These are phyloP conservation scores for Choanephora cucurbitarum DNA, from an alignment of 371 early-diverging fungal species.

Conservation along the genomic window DNA sequence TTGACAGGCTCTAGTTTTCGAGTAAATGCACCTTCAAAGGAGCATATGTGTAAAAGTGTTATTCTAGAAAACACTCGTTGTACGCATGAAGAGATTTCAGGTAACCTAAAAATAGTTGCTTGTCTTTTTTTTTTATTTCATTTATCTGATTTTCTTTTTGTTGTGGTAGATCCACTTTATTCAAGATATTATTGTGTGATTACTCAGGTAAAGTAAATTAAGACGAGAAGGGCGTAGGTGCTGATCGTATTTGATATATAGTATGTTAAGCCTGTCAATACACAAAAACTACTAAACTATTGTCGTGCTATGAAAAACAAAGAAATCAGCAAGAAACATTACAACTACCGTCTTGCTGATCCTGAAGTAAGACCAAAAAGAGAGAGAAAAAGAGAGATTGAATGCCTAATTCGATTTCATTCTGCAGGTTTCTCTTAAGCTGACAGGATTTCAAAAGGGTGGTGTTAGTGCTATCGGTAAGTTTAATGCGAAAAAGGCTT, in stretches of 20 bases:
- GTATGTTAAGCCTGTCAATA: conserved; percentile 76
- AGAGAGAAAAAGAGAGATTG: too few relatives aligned
- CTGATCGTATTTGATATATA: conserved; percentile 5
- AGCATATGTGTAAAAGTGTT: conserved; percentile 82
- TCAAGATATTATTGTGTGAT: conserved; percentile 59
- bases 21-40: conserved; percentile 66
- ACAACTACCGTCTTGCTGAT: conserved; percentile 60
- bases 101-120: conserved; percentile 15
- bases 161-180: conserved; percentile 21
- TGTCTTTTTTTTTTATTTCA: neutral
- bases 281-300: conserved; percentile 63
- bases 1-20: conserved; percentile 39
- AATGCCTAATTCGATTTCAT: too few relatives aligned
- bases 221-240: neutral
- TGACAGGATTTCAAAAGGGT: conserved; percentile 74
- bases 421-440: conserved; percentile 38
- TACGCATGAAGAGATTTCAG: conserved; percentile 41
- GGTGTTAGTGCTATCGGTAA: conserved; percentile 73
- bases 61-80: conserved; percentile 82
- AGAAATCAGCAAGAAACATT: conserved; percentile 56
- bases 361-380: conserved; percentile 47
- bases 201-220: conserved; percentile 45
- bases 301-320: conserved; percentile 57
- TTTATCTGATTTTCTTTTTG: neutral
- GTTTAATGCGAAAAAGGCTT: conserved; percentile 2